A percentile compares a stretch with the other conserved stretches of the same genome.
These are phyloP conservation scores for Exophiala oligosperma DNA, from an alignment of 2,329 filamentous ascomycete genomes.

Conservation along the genomic window DNA sequence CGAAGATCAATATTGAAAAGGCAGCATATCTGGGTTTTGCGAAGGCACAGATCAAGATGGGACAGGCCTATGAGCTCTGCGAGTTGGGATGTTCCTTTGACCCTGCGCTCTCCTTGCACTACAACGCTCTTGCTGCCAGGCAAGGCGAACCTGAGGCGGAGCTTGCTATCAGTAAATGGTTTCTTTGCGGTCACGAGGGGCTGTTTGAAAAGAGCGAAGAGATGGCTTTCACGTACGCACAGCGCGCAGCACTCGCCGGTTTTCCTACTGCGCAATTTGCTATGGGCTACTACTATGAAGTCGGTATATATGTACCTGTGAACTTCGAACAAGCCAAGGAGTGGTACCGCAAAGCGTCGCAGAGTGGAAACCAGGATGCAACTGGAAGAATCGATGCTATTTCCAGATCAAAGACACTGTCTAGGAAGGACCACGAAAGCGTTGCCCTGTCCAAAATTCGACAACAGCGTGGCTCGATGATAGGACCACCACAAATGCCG, in stretches of 20 bases:
- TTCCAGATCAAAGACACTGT: conserved; percentile 76
- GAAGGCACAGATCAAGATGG: conserved; percentile 97
- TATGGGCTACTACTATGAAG: conserved; percentile 95
- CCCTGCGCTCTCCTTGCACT: conserved; percentile 87
- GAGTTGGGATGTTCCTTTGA: conserved; percentile 94
- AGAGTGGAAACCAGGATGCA: conserved; percentile 90
- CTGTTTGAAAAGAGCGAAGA: conserved; percentile 95
- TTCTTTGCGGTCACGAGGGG: conserved; percentile 89
- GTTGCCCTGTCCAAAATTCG: conserved; percentile 87
- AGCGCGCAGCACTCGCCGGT: conserved; percentile 77
- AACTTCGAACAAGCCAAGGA: conserved; percentile 77
- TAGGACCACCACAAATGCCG: conserved; percentile 36
- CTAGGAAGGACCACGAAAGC: conserved; percentile 88
- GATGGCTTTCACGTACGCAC: conserved; percentile 85
- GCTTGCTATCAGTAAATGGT: conserved; percentile 97
- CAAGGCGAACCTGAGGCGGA: conserved; percentile 93
- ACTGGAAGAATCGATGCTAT: conserved; percentile 79
- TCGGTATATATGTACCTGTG: conserved; percentile 87
- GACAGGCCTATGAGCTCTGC: conserved; percentile 90
- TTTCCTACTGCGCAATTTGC: conserved; percentile 93
- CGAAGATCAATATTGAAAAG: conserved; percentile 90
- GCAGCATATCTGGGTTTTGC: conserved; percentile 93
- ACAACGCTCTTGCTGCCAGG: conserved; percentile 87
- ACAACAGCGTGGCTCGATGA: conserved; percentile 68
- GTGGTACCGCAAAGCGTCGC: conserved; percentile 89